Evolutionary conservation across 441 rosid genomes (phyloP).

Genomic region (Jatropha multifida): DNA sequence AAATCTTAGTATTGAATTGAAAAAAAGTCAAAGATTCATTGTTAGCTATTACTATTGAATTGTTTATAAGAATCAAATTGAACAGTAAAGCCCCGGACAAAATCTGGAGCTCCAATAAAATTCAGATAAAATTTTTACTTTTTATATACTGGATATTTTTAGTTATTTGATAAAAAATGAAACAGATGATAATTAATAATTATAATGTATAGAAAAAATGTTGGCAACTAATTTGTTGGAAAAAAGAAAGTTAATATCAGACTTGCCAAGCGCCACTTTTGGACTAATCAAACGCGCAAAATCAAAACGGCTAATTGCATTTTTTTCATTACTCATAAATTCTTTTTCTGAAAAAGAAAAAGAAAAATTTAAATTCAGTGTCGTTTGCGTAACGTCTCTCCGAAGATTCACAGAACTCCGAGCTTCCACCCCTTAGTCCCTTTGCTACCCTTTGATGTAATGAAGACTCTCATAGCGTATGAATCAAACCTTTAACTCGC

Average conservation of each 20-base stretch:
- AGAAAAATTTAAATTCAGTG: neutral
- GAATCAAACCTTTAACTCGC: neutral
- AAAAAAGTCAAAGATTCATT: too few relatives aligned
- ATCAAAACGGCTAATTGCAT: neutral
- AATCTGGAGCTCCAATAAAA: too few relatives aligned
- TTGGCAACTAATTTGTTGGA: neutral
- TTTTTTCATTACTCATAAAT: neutral
- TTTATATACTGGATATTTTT: too few relatives aligned
- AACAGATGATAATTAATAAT: too few relatives aligned
- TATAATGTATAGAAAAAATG: neutral
- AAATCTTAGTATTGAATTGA: too few relatives aligned
- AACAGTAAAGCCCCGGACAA: too few relatives aligned
- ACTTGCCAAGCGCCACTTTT: neutral
- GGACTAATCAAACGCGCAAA: neutral
- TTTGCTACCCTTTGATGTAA: neutral
- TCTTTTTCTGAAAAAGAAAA: neutral
- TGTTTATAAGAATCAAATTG: too few relatives aligned
- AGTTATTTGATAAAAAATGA: too few relatives aligned
- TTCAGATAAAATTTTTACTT: too few relatives aligned
- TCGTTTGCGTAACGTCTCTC: conserved; percentile 8
- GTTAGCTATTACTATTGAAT: too few relatives aligned
- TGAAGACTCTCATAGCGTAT: neutral
- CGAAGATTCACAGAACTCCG: neutral
- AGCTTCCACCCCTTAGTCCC: neutral
- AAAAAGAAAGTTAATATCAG: neutral